Percentiles rank a stretch among this genome's conserved stretches.
These are phyloP conservation scores for Torulaspora maleeae DNA, from an alignment of 805 yeast genomes.

Conservation along the genomic window DNA sequence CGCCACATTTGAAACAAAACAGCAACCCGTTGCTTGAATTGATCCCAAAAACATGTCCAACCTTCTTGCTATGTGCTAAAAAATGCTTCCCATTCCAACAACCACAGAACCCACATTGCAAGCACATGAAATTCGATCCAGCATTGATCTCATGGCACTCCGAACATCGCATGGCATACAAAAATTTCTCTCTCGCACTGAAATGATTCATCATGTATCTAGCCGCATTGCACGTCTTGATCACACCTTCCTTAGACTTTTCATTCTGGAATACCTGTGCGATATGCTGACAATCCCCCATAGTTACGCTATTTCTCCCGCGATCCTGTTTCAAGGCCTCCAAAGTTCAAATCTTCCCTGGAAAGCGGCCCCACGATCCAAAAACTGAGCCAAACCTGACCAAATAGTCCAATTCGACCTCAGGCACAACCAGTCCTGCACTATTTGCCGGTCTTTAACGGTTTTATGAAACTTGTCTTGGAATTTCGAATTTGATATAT, in stretches of 20 bases:
- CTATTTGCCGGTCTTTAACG: neutral
- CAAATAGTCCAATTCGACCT: neutral
- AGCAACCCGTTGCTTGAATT: slow-evolving; percentile 64
- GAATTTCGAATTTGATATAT: slow-evolving; percentile 2
- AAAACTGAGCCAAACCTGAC: neutral
- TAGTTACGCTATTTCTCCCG: neutral
- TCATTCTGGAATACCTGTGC: slow-evolving; percentile 34
- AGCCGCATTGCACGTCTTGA: slow-evolving; percentile 29
- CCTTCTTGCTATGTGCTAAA: slow-evolving; percentile 41
- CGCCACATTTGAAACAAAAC: slow-evolving; percentile 75
- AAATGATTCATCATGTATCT: slow-evolving; percentile 25
- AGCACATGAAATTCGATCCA: slow-evolving; percentile 52
- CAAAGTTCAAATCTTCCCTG: neutral
- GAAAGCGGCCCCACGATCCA: neutral
- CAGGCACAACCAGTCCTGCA: neutral
- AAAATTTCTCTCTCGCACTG: slow-evolving; percentile 16
- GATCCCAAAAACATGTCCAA: slow-evolving; percentile 58
- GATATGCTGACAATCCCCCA: slow-evolving; percentile 25
- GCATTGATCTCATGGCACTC: slow-evolving; percentile 30
- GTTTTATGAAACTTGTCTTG: neutral
- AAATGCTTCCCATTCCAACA: slow-evolving; percentile 53
- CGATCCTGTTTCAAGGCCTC: neutral
- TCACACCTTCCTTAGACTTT: slow-evolving; percentile 26
- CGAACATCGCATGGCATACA: slow-evolving; percentile 27
- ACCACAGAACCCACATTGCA: slow-evolving; percentile 75